These are phyloP conservation scores for Gryganskiella cystojenkinii DNA, from an alignment of 192 early-diverging fungal genomes.

Conservation along the genomic window DNA sequence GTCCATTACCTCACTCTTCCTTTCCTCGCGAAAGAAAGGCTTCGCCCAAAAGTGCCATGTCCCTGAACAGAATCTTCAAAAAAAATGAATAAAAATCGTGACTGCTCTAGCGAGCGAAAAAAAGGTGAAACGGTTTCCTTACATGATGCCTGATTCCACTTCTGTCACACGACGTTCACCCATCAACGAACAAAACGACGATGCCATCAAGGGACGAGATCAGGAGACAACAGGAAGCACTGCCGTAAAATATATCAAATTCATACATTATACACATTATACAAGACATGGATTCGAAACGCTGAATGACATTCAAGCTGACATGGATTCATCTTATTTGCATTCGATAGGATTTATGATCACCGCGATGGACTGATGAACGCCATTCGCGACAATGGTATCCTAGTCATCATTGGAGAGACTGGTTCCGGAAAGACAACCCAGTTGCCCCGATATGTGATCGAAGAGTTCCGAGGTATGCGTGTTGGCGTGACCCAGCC, in stretches of 20 bases:
- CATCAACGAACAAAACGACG: no score
- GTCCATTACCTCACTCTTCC: no score
- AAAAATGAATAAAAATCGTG: no score
- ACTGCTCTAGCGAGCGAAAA: no score
- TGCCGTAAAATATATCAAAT: conserved; percentile 24
- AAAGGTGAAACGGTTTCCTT: no score
- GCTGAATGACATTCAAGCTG: not conserved
- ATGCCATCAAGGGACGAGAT: conserved; percentile 29
- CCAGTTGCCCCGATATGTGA: conserved; percentile 84
- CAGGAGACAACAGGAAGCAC: conserved; percentile 33
- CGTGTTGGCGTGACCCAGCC: conserved; percentile 83
- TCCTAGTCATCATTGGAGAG: conserved; percentile 92
- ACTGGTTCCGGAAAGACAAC: conserved; percentile 93
- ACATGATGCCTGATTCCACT: no score
- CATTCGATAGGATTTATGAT: conserved; percentile 32
- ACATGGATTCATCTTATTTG: not conserved
- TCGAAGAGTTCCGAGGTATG: conserved; percentile 62
- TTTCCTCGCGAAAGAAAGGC: no score
- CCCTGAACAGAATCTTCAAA: no score
- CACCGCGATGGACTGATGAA: conserved; percentile 67
- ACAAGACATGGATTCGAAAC: not conserved
- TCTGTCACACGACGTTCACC: no score
- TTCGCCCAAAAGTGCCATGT: no score
- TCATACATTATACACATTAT: no score
- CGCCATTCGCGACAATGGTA: conserved; percentile 87